A percentile compares a stretch with the other conserved stretches of the same genome.
phyloP scores from a whole-genome alignment of 768 basidiomycete genomes.

The Hirschioporus abietinus region DNA sequence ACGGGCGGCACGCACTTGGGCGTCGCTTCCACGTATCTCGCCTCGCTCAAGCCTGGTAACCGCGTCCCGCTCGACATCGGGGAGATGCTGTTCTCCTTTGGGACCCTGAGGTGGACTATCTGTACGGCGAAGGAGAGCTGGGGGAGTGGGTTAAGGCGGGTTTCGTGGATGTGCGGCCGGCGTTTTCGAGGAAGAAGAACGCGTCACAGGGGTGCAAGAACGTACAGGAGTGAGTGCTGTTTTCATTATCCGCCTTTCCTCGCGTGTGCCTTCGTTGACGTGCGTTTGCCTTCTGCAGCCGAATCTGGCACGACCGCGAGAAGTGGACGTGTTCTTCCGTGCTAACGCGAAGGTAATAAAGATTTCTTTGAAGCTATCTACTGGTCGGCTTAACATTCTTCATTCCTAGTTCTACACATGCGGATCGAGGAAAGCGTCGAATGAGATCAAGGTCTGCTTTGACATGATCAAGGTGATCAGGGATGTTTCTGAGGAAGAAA shows the following conservation, averaged over 20 bases:
- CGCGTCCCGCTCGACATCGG: conserved; percentile 39
- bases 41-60: conserved; percentile 33
- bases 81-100: conserved; percentile 40
- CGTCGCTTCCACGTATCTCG: conserved; percentile 42
- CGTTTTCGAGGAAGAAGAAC: conserved; percentile 31
- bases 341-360: conserved; percentile 30
- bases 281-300: conserved; percentile 22
- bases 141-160: conserved; percentile 36
- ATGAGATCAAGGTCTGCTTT: conserved; percentile 33
- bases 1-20: conserved; percentile 27
- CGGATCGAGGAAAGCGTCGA: conserved; percentile 34
- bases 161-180: conserved; percentile 38
- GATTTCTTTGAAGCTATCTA: not conserved
- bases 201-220: conserved; percentile 29
- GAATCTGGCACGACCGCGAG: conserved; percentile 38
- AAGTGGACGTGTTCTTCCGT: conserved; percentile 26
- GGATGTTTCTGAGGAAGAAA: conserved; percentile 21
- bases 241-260: not conserved
- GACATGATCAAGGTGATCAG: conserved; percentile 29
- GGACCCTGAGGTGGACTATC: conserved; percentile 34
- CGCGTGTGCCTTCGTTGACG: no score
- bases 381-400: no score
- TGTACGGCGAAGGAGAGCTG: conserved; percentile 39
- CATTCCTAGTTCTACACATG: conserved; percentile 38
- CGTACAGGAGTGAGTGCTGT: conserved; percentile 31